Base-by-base conservation (phyloP, 257 asterid species). In the Lycium barbarum region DNA sequence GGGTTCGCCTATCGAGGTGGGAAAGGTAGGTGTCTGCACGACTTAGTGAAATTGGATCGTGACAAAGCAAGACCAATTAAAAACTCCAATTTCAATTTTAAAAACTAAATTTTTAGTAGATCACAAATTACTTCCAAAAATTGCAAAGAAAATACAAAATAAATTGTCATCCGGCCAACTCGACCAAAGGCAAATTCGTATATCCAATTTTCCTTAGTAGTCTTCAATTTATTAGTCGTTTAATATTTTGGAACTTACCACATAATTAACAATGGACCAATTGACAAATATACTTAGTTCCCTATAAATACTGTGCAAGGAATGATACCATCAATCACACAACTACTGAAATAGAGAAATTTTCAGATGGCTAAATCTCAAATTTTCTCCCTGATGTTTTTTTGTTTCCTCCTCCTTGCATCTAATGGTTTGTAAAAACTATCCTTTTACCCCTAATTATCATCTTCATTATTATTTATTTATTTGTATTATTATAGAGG, bases 331-430 rank as follows among this genome's bases (percentile, higher is more conserved):
- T 54, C 53, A 7, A 26, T 59, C 82, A 53, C 65, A 51, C 9
- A 51, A 76, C 9, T 26, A 13, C 82, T 76, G 43, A 0, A 76
- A 51, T 51, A 14, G 26, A 51, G 11, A 13, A 53, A 7, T 8
- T 14, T 53, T 53, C 26, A 33, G 0, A 78, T 78, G 82, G 82
- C 49, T 33, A 78, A 78, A 78, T 53, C 33, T 78, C 82, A 78
- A 36, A 15, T 33, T 53, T 33, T 78, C 49, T 51, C 47, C 9
- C 0, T 53, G 14, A 2, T 78, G 33, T 0, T 78, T 14, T 53
- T 78, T 33, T 78, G 49, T 2, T 53, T 53, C 9, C 63, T 78
- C 17, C 82, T 78, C 47, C 0, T 51, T 33, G 66, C 49, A 14
- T 3, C 66, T 53, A 78, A 53, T 2, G 82, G 63, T 76, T 3